Evolutionary conservation across 768 basidiomycete species (phyloP).

Genomic region (Panaeolus papilionaceus): DNA sequence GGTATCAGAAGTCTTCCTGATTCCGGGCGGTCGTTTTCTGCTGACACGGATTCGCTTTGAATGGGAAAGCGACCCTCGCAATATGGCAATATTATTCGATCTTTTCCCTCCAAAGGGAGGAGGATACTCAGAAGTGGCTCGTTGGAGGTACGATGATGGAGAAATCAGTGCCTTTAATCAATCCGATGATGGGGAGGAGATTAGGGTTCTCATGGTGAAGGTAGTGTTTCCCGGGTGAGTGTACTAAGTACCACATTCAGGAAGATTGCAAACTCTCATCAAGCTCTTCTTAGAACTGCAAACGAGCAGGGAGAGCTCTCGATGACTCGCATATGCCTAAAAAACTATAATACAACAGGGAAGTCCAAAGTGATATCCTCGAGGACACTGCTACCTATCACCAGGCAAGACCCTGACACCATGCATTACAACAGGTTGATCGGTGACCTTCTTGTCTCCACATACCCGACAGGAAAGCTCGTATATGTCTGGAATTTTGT

Average conservation of each 20-base stretch:
- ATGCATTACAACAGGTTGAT: conserved; percentile 1
- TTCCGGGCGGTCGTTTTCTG: conserved; percentile 13
- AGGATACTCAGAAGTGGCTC: background rate
- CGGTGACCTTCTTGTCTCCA: background rate
- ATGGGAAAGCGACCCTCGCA: background rate
- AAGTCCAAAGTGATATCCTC: background rate
- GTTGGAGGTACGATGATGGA: background rate
- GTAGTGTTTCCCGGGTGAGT: background rate
- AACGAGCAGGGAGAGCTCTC: background rate
- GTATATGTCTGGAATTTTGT: conserved; percentile 6
- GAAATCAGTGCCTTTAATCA: conserved; percentile 5
- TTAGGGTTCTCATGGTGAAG: background rate
- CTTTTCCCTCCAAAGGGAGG: background rate
- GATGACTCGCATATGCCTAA: background rate
- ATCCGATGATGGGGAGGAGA: conserved; percentile 6
- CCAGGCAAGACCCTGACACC: background rate
- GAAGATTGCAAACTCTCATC: background rate
- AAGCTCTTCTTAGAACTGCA: background rate
- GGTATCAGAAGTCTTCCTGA: conserved; percentile 8
- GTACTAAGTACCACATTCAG: background rate
- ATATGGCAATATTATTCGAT: background rate
- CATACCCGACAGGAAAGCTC: background rate
- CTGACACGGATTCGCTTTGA: background rate
- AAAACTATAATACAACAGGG: background rate
- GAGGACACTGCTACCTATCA: background rate